These are phyloP conservation scores for Penicillium turbatum DNA, from an alignment of 495 filamentous ascomycete genomes.

Conservation along the genomic window DNA sequence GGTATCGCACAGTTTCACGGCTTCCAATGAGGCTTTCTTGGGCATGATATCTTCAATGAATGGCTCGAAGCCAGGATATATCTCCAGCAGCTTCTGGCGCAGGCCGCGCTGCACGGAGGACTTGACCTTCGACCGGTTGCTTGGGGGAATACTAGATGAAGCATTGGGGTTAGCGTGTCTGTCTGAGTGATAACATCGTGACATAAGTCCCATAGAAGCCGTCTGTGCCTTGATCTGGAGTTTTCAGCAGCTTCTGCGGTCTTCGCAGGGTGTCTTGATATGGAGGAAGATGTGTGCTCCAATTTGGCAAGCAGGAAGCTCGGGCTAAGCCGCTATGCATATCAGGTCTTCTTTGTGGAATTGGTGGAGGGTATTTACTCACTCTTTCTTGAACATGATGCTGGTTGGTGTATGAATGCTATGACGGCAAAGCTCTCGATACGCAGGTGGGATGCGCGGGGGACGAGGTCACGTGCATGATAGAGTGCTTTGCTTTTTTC, in stretches of 20 bases:
- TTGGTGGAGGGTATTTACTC: slow-evolving; percentile 21
- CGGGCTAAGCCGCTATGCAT: not conserved
- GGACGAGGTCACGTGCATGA: slow-evolving; percentile 24
- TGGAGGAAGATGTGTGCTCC: not conserved
- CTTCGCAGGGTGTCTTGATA: not conserved
- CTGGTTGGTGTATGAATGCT: slow-evolving; percentile 14
- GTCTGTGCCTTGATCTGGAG: not conserved
- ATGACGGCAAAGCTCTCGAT: slow-evolving; percentile 15
- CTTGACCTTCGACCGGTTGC: slow-evolving; percentile 93
- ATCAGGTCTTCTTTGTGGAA: not conserved
- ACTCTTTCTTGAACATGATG: slow-evolving; percentile 93
- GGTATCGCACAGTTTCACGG: slow-evolving; percentile 67
- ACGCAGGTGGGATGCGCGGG: slow-evolving; percentile 33
- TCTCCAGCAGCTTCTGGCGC: slow-evolving; percentile 71
- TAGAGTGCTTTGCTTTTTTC: not conserved
- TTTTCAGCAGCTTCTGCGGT: not conserved
- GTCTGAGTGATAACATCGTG: not conserved
- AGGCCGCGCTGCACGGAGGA: slow-evolving; percentile 87
- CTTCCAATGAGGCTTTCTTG: slow-evolving; percentile 89
- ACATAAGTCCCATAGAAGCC: not conserved
- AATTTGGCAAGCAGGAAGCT: not conserved
- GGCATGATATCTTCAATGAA: slow-evolving; percentile 93
- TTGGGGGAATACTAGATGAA: slow-evolving; percentile 60
- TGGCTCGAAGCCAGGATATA: slow-evolving; percentile 81
- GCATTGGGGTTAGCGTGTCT: slow-evolving; percentile 14